Percentiles rank a stretch among this genome's conserved stretches.
Conservation (phyloP, 805 yeast genomes). For the Ogataea paraovalis region DNA sequence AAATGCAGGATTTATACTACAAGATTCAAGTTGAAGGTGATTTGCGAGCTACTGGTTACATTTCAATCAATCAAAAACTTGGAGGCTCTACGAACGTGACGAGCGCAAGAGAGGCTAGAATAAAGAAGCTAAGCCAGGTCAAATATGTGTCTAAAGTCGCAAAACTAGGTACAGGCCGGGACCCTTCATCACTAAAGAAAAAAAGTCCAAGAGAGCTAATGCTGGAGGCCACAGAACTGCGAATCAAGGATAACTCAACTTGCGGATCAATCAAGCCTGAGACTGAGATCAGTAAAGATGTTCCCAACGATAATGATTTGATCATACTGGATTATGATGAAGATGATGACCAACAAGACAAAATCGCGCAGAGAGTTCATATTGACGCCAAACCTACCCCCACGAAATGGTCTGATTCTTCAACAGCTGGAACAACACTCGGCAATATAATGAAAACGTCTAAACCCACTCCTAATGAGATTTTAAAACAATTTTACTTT, state of each 20-base stretch:
- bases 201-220: conserved; percentile 40
- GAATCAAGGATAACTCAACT: conserved; percentile 50
- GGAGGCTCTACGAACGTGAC: conserved; percentile 32
- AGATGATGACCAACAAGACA: conserved; percentile 11
- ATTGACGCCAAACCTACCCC: too few species aligned
- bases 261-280: conserved; percentile 33
- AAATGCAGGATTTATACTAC: conserved; percentile 48
- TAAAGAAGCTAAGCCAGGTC: conserved; percentile 37
- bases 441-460: background rate
- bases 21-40: conserved; percentile 41
- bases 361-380: too few species aligned
- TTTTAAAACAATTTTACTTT: background rate
- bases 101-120: conserved; percentile 35
- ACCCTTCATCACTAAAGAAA: background rate
- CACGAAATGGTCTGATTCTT: too few species aligned
- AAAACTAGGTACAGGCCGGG: conserved; percentile 29
- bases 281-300: conserved; percentile 26
- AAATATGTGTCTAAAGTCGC: conserved; percentile 39
- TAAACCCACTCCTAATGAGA: background rate
- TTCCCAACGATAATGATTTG: conserved; percentile 44
- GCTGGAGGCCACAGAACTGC: conserved; percentile 58
- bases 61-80: conserved; percentile 43
- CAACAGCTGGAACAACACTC: too few species aligned
- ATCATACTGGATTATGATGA: conserved; percentile 31
- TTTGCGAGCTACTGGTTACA: conserved; percentile 42